phyloP scores from a whole-genome alignment of 2,329 filamentous ascomycete species.

The Penicillium sp. region DNA sequence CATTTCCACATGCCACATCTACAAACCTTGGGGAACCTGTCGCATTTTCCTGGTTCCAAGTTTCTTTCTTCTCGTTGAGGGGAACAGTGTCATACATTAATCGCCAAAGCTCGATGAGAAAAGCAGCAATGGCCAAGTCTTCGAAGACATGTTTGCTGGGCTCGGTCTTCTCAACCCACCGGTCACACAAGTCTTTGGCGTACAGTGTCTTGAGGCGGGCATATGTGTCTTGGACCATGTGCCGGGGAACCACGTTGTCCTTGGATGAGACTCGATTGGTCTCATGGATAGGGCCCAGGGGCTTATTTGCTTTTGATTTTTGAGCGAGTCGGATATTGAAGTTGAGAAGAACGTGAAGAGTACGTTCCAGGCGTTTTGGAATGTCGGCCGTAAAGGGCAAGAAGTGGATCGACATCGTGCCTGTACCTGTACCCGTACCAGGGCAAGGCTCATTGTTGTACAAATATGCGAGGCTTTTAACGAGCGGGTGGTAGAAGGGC shows the following conservation, averaged over 20 bases:
- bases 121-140: constrained; percentile 85
- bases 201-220: constrained; percentile 75
- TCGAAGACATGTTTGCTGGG: constrained; percentile 93
- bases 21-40: constrained; percentile 78
- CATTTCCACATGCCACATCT: constrained; percentile 94
- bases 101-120: constrained; percentile 86
- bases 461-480: constrained; percentile 71
- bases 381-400: constrained; percentile 45
- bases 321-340: constrained; percentile 38
- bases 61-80: constrained; percentile 13
- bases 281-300: not conserved
- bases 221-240: constrained; percentile 78
- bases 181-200: constrained; percentile 65
- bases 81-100: constrained; percentile 66
- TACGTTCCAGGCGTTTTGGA: constrained; percentile 38
- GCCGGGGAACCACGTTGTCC: constrained; percentile 74
- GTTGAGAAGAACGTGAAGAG: constrained; percentile 36
- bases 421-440: constrained; percentile 26
- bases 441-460: constrained; percentile 50
- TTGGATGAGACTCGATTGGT: not conserved
- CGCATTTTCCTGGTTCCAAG: constrained; percentile 8
- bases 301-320: not conserved
- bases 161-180: constrained; percentile 84
- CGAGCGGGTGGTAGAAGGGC: constrained; percentile 84
- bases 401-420: constrained; percentile 53